A percentile compares a stretch with the other conserved stretches of the same genome.
Evolutionary conservation across 2,329 filamentous ascomycete genomes (phyloP).

Genomic region (Chrysoporthe deuterocubensis): DNA sequence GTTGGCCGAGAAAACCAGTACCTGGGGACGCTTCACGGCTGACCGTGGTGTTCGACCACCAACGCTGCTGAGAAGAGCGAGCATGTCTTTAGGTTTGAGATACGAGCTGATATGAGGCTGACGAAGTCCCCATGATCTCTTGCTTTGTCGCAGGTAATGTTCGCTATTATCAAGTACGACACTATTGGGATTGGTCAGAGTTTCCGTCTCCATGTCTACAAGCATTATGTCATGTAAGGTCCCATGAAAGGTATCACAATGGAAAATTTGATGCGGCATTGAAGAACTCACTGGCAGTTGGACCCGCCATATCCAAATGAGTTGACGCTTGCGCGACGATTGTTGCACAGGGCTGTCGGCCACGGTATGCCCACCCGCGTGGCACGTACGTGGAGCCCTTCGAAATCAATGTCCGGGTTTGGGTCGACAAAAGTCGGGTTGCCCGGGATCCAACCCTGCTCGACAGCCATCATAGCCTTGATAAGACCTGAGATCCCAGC

Average conservation of each 20-base stretch:
- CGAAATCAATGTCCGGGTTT: slow-evolving; percentile 26
- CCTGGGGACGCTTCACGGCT: not conserved
- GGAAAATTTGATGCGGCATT: not conserved
- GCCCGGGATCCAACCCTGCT: not conserved
- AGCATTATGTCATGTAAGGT: not conserved
- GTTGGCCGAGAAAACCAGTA: not conserved
- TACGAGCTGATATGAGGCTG: too few relatives aligned
- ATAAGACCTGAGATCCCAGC: slow-evolving; percentile 33
- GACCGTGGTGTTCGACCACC: too few relatives aligned
- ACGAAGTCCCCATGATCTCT: too few relatives aligned
- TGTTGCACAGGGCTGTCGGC: not conserved
- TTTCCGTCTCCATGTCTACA: not conserved
- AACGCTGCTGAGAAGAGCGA: too few relatives aligned
- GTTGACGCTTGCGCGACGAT: slow-evolving; percentile 5
- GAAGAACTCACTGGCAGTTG: slow-evolving; percentile 1
- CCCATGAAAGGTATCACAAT: not conserved
- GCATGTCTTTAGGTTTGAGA: too few relatives aligned
- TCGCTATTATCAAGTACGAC: too few relatives aligned
- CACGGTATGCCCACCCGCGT: not conserved
- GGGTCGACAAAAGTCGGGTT: not conserved
- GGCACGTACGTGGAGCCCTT: not conserved
- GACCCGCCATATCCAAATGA: not conserved
- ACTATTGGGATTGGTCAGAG: not conserved
- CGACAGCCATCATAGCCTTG: slow-evolving; percentile 29
- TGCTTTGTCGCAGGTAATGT: too few relatives aligned